Evolutionary conservation across 306 rosid species (phyloP).

Genomic region (Trichosanthes truncata): DNA sequence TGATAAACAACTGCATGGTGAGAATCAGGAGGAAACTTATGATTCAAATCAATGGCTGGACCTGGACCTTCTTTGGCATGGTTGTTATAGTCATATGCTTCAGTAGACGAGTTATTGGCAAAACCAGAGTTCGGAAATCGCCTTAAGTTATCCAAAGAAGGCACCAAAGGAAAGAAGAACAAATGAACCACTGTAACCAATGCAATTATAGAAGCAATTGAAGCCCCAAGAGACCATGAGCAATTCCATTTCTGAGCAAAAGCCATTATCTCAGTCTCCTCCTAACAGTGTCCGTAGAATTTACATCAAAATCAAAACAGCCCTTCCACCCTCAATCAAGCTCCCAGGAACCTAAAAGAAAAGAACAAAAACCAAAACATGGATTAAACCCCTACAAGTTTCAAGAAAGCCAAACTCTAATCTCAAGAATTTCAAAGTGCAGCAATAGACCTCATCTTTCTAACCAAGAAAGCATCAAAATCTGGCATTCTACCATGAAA

Average conservation of each 20-base stretch:
- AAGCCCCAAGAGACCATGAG: constrained; percentile 58
- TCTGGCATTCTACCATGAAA: neutral
- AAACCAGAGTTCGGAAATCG: constrained; percentile 44
- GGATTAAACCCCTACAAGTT: neutral
- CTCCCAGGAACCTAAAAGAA: neutral
- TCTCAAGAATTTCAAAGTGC: neutral
- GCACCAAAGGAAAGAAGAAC: constrained; percentile 71
- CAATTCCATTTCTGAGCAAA: constrained; percentile 49
- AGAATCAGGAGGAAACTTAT: constrained; percentile 48
- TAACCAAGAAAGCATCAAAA: neutral
- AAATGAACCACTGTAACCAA: constrained; percentile 61
- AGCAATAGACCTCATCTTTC: neutral
- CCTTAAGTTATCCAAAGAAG: constrained; percentile 55
- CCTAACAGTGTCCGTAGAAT: neutral
- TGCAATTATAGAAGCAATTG: constrained; percentile 53
- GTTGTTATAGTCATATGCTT: constrained; percentile 8
- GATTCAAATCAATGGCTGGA: constrained; percentile 31
- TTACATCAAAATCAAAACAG: neutral
- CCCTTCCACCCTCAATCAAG: neutral
- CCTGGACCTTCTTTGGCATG: constrained; percentile 17
- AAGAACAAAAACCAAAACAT: neutral
- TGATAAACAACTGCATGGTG: constrained; percentile 55
- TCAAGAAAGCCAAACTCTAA: neutral
- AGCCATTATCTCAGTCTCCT: constrained; percentile 34
- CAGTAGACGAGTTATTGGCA: constrained; percentile 28